Base-by-base conservation (phyloP, 2,329 filamentous ascomycete genomes). In the Hypoxylon sp. region DNA sequence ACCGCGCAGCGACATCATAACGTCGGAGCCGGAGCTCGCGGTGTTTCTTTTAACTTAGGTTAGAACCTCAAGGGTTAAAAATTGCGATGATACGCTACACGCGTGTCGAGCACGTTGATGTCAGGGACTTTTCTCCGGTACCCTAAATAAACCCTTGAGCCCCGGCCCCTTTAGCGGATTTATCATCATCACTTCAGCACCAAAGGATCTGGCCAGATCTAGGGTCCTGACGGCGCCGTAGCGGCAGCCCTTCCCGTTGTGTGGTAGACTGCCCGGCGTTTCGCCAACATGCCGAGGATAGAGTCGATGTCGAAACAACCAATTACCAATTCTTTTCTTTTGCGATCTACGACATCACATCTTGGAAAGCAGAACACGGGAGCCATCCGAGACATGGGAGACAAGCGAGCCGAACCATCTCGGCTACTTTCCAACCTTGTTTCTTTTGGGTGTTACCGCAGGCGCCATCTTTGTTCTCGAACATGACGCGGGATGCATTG, bases 171-270 rank as follows among this genome's bases (percentile, higher is more conserved):
- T 59, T 17, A 59, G 58, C 24, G 56, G 68, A 72, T 70, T 72
- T 70, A 71, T 71, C 69, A 72, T 72, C 68, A 70, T 71, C 61
- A 69, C 68, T 72, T 72, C 66, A 71, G 66, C 69, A 68, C 59
- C 37, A 41, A 55, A 46, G 22, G 52, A 37, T 63, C 62, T 62
- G 50, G 64, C 59, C 59, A 59, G 59, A 51, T 64, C 65, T 57
- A 60, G 52, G 56, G 46, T 17, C 48, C 48, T 44, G 30, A 55
- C 58, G 56, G 41, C 50, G 58, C 49, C 51, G 54, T 39, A 39
- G 44, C 56, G 58, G 56, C 58, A 57, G 51, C 66, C 51, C 20
- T 51, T 62, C 55, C 54, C 59, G 41, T 53, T 46, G 53, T 46
- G 59, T 64, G 58, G 65, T 50, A 44, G 30, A 41, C 4, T 55